Evolutionary conservation across 129 eudicot genomes (phyloP).

Genomic region (Saussurea involucrata): DNA sequence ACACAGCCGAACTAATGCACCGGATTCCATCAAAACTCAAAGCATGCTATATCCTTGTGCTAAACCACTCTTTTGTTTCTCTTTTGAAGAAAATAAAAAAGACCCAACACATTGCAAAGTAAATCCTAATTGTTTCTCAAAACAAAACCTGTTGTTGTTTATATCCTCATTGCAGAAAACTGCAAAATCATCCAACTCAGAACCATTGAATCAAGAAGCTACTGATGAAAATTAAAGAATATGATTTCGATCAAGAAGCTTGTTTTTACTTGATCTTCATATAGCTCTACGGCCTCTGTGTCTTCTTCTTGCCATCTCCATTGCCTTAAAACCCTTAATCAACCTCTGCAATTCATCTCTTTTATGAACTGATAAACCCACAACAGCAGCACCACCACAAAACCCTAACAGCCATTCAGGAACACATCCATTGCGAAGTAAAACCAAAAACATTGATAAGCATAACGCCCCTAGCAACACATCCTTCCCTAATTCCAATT

Average conservation of each 20-base stretch:
- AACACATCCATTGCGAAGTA: slow-evolving; percentile 17
- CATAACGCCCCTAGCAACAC: slow-evolving; percentile 23
- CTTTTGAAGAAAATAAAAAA: not conserved
- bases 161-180: slow-evolving; percentile 20
- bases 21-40: not conserved
- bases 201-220: slow-evolving; percentile 14
- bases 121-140: not conserved
- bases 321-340: slow-evolving; percentile 11
- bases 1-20: slow-evolving; percentile 1
- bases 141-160: not conserved
- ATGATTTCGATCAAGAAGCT: not conserved
- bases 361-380: slow-evolving; percentile 10
- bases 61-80: not conserved
- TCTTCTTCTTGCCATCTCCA: slow-evolving; percentile 18
- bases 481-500: slow-evolving; percentile 22
- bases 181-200: not conserved
- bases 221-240: not conserved
- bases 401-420: slow-evolving; percentile 40
- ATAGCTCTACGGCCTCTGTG: slow-evolving; percentile 17
- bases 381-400: slow-evolving; percentile 34
- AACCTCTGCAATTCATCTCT: slow-evolving; percentile 23
- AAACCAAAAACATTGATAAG: slow-evolving; percentile 21
- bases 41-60: not conserved
- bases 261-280: slow-evolving; percentile 6
- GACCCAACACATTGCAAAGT: not conserved